Evolutionary conservation across 495 filamentous ascomycete genomes (phyloP), one percentile per base, ranked within the genome.

Genomic region (Pseudoneurospora amorphoporcata): DNA sequence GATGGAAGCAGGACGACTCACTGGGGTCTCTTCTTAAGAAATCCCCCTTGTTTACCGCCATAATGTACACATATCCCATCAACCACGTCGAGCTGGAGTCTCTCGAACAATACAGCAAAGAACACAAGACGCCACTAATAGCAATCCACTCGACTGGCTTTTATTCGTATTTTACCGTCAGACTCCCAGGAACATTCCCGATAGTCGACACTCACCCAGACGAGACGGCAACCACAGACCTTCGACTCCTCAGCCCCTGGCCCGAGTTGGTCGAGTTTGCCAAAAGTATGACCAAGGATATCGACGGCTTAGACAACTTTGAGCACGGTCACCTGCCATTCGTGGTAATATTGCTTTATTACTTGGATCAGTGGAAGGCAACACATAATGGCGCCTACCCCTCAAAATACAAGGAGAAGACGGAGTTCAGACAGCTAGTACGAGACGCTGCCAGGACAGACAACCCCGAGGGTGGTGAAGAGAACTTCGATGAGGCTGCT

Each of bases 131-230:
- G 47, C 94, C 94, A 14, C 82, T 95, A 16, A 87, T 98, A 71
- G 91, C 95, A 72, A 85, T 92, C 39, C 93, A 96, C 77, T 97
- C 90, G 32, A 86, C 94, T 40, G 95, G 95, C 4, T 98, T 97
- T 83, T 94, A 92, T 79, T 91, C 93, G 3, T 90, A 90, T 42
- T 95, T 98, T 79, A 90, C 90, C 4, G 84, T 95, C 72, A 87
- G 88, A 75, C 87, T 97, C 19, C 91, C 92, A 4, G 83, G 87
- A 23, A 87, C 87, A 9, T 98, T 96, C 75, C 93, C 94, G n/a
- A 93, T 98, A 75, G 92, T 98, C 76, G 94, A 99, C 79, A 97
- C 95, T 37, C 95, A 99, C 76, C 95, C 96, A 1, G 94, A 97
- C 72, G 90, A 92, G 37, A 91, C 92, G 53, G 88, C 92, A 53